Evolutionary conservation across 2,329 filamentous ascomycete genomes (phyloP), one percentile per base, ranked within the genome.

Genomic region (Ciborinia camelliae): DNA sequence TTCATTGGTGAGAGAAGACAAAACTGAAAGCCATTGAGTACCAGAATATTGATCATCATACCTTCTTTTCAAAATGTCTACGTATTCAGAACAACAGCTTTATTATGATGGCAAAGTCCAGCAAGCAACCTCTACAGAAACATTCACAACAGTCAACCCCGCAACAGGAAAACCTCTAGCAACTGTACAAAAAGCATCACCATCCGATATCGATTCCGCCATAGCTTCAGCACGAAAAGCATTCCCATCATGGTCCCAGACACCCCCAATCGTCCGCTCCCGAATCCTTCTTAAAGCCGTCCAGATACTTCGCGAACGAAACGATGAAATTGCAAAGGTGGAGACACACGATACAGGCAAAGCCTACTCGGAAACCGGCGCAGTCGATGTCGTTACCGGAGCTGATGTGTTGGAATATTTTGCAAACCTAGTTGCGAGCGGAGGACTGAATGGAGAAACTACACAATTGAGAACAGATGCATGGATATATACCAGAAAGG

Each of bases 271-370:
- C 67, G 85, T 86, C 72, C 90, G 92, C 65, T 86, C 91, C 1
- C 86, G 90, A 65, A 89, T 96, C 70, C 85, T 96, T 12, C 88
- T 92, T 37, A 86, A 85, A 74, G 91, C 92, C 3, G 91, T 90
- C 23, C 79, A 84, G 54, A 78, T 96, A 18, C 82, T 96, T 15
- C 89, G 91, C 54, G 79, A 86, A 68, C 86, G 87, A 68, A 96
- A 96, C 76, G 90, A 96, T 73, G 86, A 87, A 64, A 87, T 96
- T 50, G 92, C 92, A 59, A 83, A 82, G 64, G 81, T 91, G 64
- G 92, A 96, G 79, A 96, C 91, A 2, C 81, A 89, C 73, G 92
- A 96, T 76, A 96, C 92, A 0, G 92, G 92, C 74, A 96, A 96
- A 77, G 86, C 92, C 9, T 94, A 84, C 77, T 89, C 89, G 4